These are phyloP conservation scores for Saccharomycopsis sp. DNA, from an alignment of 805 yeast genomes.

Conservation along the genomic window DNA sequence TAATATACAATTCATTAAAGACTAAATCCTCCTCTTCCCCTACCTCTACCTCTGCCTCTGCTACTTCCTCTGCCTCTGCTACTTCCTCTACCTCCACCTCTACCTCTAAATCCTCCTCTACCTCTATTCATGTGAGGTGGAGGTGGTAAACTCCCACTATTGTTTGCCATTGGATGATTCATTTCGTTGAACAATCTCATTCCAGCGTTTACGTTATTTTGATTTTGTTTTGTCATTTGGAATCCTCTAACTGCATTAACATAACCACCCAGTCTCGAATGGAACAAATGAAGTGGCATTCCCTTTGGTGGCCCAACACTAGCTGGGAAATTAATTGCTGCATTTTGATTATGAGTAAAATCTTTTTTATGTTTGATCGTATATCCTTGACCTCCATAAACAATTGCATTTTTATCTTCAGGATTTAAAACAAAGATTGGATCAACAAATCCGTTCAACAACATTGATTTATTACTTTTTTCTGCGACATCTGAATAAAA, in stretches of 20 bases:
- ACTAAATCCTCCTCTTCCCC: too few species aligned
- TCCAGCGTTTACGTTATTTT: conserved; percentile 9
- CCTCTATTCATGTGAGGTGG: too few species aligned
- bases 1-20: too few species aligned
- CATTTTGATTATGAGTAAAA: conserved; percentile 17
- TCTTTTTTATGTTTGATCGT: conserved; percentile 23
- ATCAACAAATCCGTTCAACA: conserved; percentile 68
- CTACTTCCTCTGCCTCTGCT: too few species aligned
- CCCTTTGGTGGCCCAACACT: conserved; percentile 18
- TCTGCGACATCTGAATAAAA: conserved; percentile 45
- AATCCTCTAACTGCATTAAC: conserved; percentile 7
- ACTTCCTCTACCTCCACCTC: too few species aligned
- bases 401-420: conserved; percentile 56
- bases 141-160: conserved; percentile 26
- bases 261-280: conserved; percentile 19
- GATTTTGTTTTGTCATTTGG: conserved; percentile 12
- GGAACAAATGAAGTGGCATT: conserved; percentile 4
- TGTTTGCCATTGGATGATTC: not conserved
- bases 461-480: conserved; percentile 56
- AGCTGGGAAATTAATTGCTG: conserved; percentile 16
- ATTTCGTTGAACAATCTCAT: not conserved
- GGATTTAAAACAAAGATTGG: conserved; percentile 49
- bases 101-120: too few species aligned
- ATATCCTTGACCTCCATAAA: conserved; percentile 32
- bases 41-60: too few species aligned